Conservation (phyloP, 129 eudicot species). For the Kitagawia praeruptora region DNA sequence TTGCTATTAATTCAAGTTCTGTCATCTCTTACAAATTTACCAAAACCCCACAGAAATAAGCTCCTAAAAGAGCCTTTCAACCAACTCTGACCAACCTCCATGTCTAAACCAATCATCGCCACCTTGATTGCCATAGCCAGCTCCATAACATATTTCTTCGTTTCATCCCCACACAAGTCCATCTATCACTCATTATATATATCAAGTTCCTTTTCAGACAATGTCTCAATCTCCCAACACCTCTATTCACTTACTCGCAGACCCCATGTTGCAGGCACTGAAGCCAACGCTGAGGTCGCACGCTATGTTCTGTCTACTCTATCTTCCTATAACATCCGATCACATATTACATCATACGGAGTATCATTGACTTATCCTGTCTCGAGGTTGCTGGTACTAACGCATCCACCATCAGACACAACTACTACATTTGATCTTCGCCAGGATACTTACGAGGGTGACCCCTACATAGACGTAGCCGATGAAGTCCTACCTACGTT, state of each 20-base stretch:
- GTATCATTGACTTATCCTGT: slow-evolving; percentile 57
- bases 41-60: too few relatives aligned
- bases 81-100: slow-evolving; percentile 1
- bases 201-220: slow-evolving; percentile 40
- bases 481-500: slow-evolving; percentile 56
- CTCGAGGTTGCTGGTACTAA: slow-evolving; percentile 42
- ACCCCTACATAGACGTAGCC: slow-evolving; percentile 56
- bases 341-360: slow-evolving; percentile 43
- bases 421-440: slow-evolving; percentile 32
- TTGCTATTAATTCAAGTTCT: neutral
- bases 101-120: slow-evolving; percentile 19
- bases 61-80: neutral
- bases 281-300: slow-evolving; percentile 66
- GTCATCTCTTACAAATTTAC: neutral
- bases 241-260: slow-evolving; percentile 63
- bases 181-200: slow-evolving; percentile 43
- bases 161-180: slow-evolving; percentile 30
- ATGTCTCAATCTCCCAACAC: slow-evolving; percentile 55
- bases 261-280: slow-evolving; percentile 76
- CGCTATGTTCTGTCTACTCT: slow-evolving; percentile 59
- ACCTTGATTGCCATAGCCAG: slow-evolving; percentile 42
- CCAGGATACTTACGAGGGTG: slow-evolving; percentile 48
- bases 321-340: slow-evolving; percentile 32
- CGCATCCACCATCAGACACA: slow-evolving; percentile 25
- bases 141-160: slow-evolving; percentile 28